Evolutionary conservation across 78 protist species (phyloP).

Genomic region (Emiliania huxleyi): DNA sequence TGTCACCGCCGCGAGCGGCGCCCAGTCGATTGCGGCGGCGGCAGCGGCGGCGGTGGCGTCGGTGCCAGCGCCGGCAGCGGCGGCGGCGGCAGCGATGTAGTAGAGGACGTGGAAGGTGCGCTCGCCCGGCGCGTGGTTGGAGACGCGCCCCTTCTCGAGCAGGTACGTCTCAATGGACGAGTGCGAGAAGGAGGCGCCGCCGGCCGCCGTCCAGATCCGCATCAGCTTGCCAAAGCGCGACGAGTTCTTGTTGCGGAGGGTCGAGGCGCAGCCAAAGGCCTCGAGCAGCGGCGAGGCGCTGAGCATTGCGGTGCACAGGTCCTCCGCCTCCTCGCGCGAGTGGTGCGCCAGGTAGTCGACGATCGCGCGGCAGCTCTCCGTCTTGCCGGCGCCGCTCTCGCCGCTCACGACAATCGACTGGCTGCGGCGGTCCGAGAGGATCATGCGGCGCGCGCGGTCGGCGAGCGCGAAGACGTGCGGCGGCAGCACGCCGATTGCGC

Average conservation of each 20-base stretch:
- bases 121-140: slow-evolving; percentile 75
- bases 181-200: background rate
- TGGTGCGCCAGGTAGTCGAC: slow-evolving; percentile 33
- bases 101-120: slow-evolving; percentile 89
- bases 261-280: slow-evolving; percentile 76
- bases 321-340: background rate
- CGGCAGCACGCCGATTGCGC: background rate
- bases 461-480: slow-evolving; percentile 32
- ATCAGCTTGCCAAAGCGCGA: slow-evolving; percentile 79
- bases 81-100: background rate
- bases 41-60: background rate
- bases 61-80: too few relatives aligned
- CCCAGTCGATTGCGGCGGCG: background rate
- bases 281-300: slow-evolving; percentile 60
- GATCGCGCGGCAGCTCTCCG: slow-evolving; percentile 65
- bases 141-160: slow-evolving; percentile 88
- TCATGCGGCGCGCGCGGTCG: slow-evolving; percentile 17
- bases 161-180: slow-evolving; percentile 62
- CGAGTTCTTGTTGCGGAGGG: slow-evolving; percentile 74
- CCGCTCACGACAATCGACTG: slow-evolving; percentile 22
- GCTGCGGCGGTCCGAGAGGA: background rate
- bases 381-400: slow-evolving; percentile 91
- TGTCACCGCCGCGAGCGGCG: background rate
- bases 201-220: slow-evolving; percentile 41
- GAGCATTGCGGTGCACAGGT: slow-evolving; percentile 15